phyloP scores from a whole-genome alignment of 2,329 filamentous ascomycete species.

The Cladophialophora exuberans region DNA sequence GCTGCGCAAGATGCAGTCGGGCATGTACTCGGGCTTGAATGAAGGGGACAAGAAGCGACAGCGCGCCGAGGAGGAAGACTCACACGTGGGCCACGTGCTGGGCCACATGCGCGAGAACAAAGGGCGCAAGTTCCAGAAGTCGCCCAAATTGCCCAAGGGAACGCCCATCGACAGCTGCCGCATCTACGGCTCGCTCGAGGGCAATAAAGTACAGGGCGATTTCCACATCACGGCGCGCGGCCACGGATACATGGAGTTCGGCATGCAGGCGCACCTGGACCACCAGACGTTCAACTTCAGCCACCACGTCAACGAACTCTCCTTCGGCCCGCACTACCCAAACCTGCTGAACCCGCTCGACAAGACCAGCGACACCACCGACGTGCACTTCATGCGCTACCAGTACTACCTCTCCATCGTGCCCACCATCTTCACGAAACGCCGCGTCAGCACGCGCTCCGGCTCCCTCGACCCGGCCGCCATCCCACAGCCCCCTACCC shows the following conservation, averaged over 20 bases:
- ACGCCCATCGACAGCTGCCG: conserved; percentile 75
- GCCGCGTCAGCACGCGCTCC: conserved; percentile 33
- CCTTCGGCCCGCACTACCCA: conserved; percentile 96
- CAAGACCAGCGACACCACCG: conserved; percentile 78
- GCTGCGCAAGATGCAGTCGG: conserved; percentile 58
- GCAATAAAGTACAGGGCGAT: conserved; percentile 97
- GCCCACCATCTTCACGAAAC: conserved; percentile 84
- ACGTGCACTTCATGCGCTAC: conserved; percentile 85
- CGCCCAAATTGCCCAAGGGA: conserved; percentile 64
- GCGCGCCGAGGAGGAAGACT: conserved; percentile 63
- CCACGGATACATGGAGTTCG: conserved; percentile 87
- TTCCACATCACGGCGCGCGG: conserved; percentile 96
- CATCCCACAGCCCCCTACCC: conserved; percentile 40
- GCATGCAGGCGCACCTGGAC: conserved; percentile 69
- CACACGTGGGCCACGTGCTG: conserved; percentile 90
- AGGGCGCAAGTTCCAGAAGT: conserved; percentile 69
- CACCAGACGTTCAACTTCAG: conserved; percentile 96
- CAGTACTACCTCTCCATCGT: conserved; percentile 98
- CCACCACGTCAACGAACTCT: conserved; percentile 93
- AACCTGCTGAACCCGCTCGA: conserved; percentile 92
- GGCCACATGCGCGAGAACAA: conserved; percentile 70
- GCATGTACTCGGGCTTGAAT: conserved; percentile 53
- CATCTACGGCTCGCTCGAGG: conserved; percentile 83
- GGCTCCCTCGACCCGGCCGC: conserved; percentile 47
- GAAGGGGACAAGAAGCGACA: conserved; percentile 64